A percentile compares a stretch with the other conserved stretches of the same genome.
These are phyloP conservation scores for Astrocystis sublimbata DNA, from an alignment of 495 filamentous ascomycete genomes.

Conservation along the genomic window DNA sequence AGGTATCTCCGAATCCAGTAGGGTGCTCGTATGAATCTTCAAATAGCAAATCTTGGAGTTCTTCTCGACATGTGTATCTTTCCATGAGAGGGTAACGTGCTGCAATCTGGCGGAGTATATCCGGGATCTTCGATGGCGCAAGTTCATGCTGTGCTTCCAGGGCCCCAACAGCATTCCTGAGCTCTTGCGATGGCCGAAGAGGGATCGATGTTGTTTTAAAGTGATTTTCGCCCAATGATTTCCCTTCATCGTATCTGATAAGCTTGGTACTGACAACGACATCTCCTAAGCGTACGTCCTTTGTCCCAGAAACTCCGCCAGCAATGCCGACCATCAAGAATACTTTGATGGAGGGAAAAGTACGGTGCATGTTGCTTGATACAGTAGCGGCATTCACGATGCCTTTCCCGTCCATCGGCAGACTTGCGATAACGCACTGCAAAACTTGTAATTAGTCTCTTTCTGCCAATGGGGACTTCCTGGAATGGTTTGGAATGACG, in stretches of 20 bases:
- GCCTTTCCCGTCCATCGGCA: conserved; percentile 36
- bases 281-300: conserved; percentile 46
- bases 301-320: conserved; percentile 38
- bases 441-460: too few species aligned
- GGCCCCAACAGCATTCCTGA: not conserved
- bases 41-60: not conserved
- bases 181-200: not conserved
- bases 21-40: not conserved
- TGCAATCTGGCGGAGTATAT: not conserved
- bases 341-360: conserved; percentile 37
- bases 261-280: conserved; percentile 47
- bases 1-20: not conserved
- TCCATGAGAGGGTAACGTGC: not conserved
- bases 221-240: conserved; percentile 24
- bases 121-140: not conserved
- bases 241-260: conserved; percentile 47
- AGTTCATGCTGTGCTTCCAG: not conserved
- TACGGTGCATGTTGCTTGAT: conserved; percentile 37
- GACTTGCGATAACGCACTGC: conserved; percentile 46
- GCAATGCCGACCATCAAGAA: conserved; percentile 49
- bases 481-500: too few species aligned
- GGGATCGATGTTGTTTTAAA: conserved; percentile 39
- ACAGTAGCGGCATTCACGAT: conserved; percentile 40
- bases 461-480: too few species aligned
- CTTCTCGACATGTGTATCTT: not conserved